A percentile compares a stretch with the other conserved stretches of the same genome.
phyloP scores from a whole-genome alignment of 2,329 filamentous ascomycete genomes.

The Alternaria triticina region DNA sequence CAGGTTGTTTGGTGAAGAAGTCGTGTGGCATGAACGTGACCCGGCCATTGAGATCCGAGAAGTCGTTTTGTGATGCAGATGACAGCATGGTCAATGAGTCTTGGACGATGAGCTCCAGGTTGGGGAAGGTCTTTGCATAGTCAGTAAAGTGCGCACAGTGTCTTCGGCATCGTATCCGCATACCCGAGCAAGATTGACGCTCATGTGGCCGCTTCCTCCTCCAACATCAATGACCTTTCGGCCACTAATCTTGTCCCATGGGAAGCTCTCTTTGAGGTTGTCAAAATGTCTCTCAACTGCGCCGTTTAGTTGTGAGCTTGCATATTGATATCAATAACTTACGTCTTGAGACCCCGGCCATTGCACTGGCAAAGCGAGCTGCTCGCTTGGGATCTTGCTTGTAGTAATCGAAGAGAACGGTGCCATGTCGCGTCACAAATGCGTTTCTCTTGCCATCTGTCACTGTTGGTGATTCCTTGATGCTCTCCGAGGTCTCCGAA shows the following conservation, averaged over 20 bases:
- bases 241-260: conserved; percentile 29
- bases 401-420: conserved; percentile 35
- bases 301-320: background rate
- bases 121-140: conserved; percentile 13
- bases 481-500: conserved; percentile 20
- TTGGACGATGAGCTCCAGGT: conserved; percentile 25
- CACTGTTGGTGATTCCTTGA: conserved; percentile 12
- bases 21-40: conserved; percentile 28
- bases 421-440: conserved; percentile 31
- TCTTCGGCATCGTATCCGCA: background rate
- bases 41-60: conserved; percentile 20
- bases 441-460: conserved; percentile 18
- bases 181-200: conserved; percentile 26
- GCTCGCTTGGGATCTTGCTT: conserved; percentile 29
- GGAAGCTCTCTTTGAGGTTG: conserved; percentile 30
- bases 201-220: conserved; percentile 33
- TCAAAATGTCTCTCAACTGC: conserved; percentile 33
- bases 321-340: background rate
- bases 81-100: conserved; percentile 23
- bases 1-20: conserved; percentile 30
- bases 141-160: background rate
- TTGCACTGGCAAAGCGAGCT: conserved; percentile 39
- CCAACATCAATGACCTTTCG: conserved; percentile 42
- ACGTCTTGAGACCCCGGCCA: conserved; percentile 33
- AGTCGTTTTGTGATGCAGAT: conserved; percentile 11